Evolutionary conservation across 164 flowering plant genomes (phyloP).

Genomic region (Tetrastigma voinierianum): DNA sequence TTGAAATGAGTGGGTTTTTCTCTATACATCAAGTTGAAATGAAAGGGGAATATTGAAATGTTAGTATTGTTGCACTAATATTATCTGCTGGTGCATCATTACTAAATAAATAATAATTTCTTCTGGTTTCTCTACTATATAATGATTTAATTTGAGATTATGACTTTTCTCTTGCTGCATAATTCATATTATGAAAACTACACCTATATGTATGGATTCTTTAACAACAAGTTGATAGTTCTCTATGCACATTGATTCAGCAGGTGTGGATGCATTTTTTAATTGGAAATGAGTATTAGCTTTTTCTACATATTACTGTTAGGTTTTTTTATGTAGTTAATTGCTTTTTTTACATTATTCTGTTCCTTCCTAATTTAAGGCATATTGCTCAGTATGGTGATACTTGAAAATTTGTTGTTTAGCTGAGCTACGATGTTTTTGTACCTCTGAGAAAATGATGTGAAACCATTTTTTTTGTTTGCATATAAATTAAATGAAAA

Average conservation of each 20-base stretch:
- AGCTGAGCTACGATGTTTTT: neutral
- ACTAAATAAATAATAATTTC: neutral
- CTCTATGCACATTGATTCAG: conserved; percentile 93
- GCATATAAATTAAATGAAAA: neutral
- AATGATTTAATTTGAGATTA: neutral
- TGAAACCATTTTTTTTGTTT: neutral
- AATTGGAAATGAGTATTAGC: neutral
- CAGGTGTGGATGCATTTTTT: conserved; percentile 57
- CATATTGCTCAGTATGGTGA: neutral
- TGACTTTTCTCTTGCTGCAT: neutral
- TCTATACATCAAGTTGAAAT: neutral
- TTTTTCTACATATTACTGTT: neutral
- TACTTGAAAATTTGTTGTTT: neutral
- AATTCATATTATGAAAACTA: conserved; percentile 10
- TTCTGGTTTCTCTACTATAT: neutral
- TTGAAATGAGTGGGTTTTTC: neutral
- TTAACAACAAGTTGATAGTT: conserved; percentile 94
- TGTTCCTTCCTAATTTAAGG: neutral
- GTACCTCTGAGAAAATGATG: neutral
- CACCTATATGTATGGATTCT: conserved; percentile 99
- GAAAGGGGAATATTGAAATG: neutral
- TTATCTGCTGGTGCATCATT: neutral
- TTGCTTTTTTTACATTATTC: neutral
- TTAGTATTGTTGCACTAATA: neutral
- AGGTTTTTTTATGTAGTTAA: neutral